Base-by-base conservation (phyloP, 2,329 filamentous ascomycete species). In the Aspergillus nomiae region DNA sequence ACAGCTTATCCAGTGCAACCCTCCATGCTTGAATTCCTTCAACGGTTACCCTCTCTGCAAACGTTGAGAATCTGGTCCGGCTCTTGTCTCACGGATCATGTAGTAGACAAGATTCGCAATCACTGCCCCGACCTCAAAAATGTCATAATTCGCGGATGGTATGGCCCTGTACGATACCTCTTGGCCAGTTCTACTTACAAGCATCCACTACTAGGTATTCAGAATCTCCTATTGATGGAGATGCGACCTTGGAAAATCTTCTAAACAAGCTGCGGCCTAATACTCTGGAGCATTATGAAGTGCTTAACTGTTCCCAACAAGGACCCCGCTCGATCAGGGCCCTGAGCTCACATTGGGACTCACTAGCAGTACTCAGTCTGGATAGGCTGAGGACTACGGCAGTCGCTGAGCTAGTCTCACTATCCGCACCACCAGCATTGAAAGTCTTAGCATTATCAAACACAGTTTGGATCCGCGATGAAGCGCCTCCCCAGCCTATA, bases 31-130 rank as follows among this genome's bases (percentile, higher is more conserved):
- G 77, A 74, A 32, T 92, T 89, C 89, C 81, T 87, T 16, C 81
- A 85, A 14, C 80, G 84, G 36, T 76, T 91, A 30, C 81, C 85
- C 1, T 82, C 85, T 30, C 77, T 93, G 10, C 84, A 81, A 60
- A 83, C 81, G 1, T 79, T 92, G 38, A 84, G 86, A 19, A 77
- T 92, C 2, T 87, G 83, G 73, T 85, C 89, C 65, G 89, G 88
- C 3, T 83, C 82, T 45, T 82, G 85, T 11, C 80, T 92, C 1
- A 83, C 82, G 46, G 78, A 85, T 57, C 82, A 85, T 60, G 81
- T 84, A 2, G 84, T 85, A 36, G 76, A 78, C 14, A 82, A 85
- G 3, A 84, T 92, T 55, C 79, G 82, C 28, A 73, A 82, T 28
- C 79, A 85, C 67, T 92, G 89, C 67, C 86, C 86, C 2, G 77